Evolutionary conservation across 371 early-diverging fungal species (phyloP).

Genomic region (Zychaea mexicana): DNA sequence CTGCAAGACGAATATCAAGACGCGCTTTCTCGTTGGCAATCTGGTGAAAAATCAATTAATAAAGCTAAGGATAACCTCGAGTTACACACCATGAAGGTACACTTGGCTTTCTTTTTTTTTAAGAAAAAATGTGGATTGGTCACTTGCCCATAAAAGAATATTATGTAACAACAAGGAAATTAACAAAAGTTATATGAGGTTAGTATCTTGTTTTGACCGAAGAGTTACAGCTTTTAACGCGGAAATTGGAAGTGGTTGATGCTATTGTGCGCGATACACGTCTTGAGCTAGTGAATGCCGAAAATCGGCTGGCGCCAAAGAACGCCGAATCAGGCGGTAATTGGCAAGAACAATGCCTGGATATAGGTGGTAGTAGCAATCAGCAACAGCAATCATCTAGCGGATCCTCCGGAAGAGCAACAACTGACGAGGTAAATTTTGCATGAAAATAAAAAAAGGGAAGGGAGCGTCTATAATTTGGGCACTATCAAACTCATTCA

Average conservation of each 20-base stretch:
- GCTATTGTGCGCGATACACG: conserved; percentile 10
- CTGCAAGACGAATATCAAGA: conserved; percentile 11
- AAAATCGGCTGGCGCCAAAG: conserved; percentile 7
- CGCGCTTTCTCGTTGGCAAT: conserved; percentile 12
- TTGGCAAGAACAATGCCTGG: neutral
- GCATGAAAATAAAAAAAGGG: neutral
- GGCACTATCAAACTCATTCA: no score
- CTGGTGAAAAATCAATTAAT: conserved; percentile 3
- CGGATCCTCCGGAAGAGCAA: neutral
- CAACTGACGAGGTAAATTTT: neutral
- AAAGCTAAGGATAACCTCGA: conserved; percentile 2
- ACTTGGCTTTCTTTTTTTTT: neutral
- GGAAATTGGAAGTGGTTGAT: conserved; percentile 6
- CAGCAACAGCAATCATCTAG: neutral
- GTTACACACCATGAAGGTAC: conserved; percentile 10
- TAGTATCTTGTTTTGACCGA: conserved; percentile 18
- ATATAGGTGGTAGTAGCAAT: neutral
- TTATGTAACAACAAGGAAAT: neutral
- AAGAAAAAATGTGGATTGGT: neutral
- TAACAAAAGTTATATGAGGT: neutral
- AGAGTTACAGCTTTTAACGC: conserved; percentile 11
- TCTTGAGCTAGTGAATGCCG: conserved; percentile 17
- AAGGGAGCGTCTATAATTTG: no score
- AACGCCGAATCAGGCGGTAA: neutral
- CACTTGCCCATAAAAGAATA: no score